Evolutionary conservation across 805 yeast genomes (phyloP).

Genomic region (Jamesozyma piceae): DNA sequence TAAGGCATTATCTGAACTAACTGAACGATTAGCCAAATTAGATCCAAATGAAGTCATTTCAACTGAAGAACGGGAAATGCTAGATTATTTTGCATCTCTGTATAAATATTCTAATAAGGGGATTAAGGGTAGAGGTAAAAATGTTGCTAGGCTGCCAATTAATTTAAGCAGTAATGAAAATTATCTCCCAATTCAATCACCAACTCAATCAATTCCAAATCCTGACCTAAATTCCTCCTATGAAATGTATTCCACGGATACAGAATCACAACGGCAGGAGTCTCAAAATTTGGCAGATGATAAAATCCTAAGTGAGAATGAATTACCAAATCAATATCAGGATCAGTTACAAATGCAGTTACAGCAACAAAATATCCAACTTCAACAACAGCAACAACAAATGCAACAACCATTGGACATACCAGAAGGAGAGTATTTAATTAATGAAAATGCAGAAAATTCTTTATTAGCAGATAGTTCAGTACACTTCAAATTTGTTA

Average conservation of each 20-base stretch:
- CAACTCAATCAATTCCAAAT: neutral
- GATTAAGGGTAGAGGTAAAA: conserved; percentile 25
- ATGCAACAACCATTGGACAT: neutral
- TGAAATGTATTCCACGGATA: neutral
- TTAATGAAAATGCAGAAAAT: neutral
- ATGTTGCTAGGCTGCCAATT: neutral
- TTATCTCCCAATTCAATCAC: neutral
- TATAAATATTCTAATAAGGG: conserved; percentile 87
- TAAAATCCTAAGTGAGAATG: neutral
- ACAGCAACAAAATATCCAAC: neutral
- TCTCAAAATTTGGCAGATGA: neutral
- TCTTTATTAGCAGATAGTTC: neutral
- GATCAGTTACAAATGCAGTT: neutral
- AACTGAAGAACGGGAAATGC: conserved; percentile 52
- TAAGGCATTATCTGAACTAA: conserved; percentile 56
- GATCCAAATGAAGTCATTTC: conserved; percentile 45
- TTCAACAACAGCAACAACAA: neutral
- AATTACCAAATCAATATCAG: neutral
- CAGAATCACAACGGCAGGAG: too few relatives aligned
- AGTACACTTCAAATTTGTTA: conserved; percentile 2
- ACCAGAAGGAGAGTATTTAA: neutral
- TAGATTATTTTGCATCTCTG: conserved; percentile 69
- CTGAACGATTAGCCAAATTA: conserved; percentile 56
- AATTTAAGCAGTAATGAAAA: neutral
- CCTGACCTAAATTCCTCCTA: neutral